Evolutionary conservation across 2,329 filamentous ascomycete genomes (phyloP), one percentile per base, ranked within the genome.

Genomic region (Dendryphion nanum): DNA sequence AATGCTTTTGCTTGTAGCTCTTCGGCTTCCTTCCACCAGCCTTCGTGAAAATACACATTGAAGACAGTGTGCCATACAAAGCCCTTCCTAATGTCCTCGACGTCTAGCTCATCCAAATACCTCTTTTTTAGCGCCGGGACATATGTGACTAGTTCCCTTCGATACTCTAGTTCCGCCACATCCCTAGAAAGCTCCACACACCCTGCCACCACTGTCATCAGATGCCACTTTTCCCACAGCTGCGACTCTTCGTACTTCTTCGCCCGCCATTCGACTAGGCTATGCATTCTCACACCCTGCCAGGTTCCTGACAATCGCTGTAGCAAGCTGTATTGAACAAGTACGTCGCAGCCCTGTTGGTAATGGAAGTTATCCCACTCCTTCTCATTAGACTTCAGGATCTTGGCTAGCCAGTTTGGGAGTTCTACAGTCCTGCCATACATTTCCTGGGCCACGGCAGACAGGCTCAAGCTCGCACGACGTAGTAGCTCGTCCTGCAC

Each of bases 401-500:
- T 30, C 15, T 16, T 30, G 8, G 3, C 4, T 8, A 30, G 29
- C 29, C 29, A 30, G 12, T 8, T 30, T n/a, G 29, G 29, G 8
- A 17, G 29, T 16, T n/a, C 29, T 10, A 30, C 15, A 10, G 29
- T 13, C 4, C 15, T 8, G 2, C 29, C 29, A 30, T 30, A 14
- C 2, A 30, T 10, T 8, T 33, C 26, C 5, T 21, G 3, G 20
- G 15, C 18, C 18, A 38, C 19, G 10, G 10, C 26, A 5, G 35
- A 30, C 12, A 42, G 32, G 14, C 34, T 26, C 14, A 42, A 20
- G 39, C 39, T 42, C 8, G 29, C 39, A n/a, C 37, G 24, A 18
- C 30, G 36, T 14, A 42, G 36, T 6, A 42, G 4, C 18, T 42
- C 36, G 21, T 42, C 40, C 17, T 42, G 36, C 24, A 42, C 31